A percentile compares a stretch with the other conserved stretches of the same genome.
Conservation (phyloP, 2,329 filamentous ascomycete species). For the Neonectria punicea region DNA sequence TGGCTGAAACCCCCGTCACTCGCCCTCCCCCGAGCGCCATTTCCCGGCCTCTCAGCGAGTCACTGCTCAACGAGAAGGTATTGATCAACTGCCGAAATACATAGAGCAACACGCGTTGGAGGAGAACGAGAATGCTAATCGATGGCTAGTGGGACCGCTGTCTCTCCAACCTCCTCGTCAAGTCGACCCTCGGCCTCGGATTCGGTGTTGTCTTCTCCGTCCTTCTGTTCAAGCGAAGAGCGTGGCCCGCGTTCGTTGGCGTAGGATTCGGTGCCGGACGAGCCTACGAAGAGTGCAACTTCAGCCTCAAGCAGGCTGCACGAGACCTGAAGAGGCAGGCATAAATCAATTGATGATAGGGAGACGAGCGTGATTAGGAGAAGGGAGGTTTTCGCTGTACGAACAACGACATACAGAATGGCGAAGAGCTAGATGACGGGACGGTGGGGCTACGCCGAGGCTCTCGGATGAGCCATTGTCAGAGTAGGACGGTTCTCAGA, state of each 20-base stretch:
- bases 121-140: slow-evolving; percentile 35
- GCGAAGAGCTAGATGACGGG: slow-evolving; percentile 34
- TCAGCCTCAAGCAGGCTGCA: slow-evolving; percentile 72
- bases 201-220: slow-evolving; percentile 99
- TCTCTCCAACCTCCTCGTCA: slow-evolving; percentile 96
- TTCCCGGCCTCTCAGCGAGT: slow-evolving; percentile 93
- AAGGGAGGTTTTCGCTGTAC: slow-evolving; percentile 37
- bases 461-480: slow-evolving; percentile 40
- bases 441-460: slow-evolving; percentile 33
- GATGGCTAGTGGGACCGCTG: slow-evolving; percentile 90
- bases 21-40: slow-evolving; percentile 69
- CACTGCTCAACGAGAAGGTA: slow-evolving; percentile 99
- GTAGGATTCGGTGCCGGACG: slow-evolving; percentile 95
- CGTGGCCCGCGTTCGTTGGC: slow-evolving; percentile 96
- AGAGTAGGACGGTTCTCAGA: slow-evolving; percentile 42
- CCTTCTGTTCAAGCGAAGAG: slow-evolving; percentile 95
- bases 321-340: slow-evolving; percentile 66
- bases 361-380: slow-evolving; percentile 10
- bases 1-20: slow-evolving; percentile 63
- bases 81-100: slow-evolving; percentile 22
- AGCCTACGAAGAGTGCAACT: slow-evolving; percentile 98
- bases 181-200: slow-evolving; percentile 92
- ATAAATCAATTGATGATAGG: slow-evolving; percentile 41
- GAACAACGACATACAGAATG: slow-evolving; percentile 35
- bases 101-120: not conserved